Evolutionary conservation across 495 filamentous ascomycete genomes (phyloP).

Genomic region (Astrothelium subdiscretum): DNA sequence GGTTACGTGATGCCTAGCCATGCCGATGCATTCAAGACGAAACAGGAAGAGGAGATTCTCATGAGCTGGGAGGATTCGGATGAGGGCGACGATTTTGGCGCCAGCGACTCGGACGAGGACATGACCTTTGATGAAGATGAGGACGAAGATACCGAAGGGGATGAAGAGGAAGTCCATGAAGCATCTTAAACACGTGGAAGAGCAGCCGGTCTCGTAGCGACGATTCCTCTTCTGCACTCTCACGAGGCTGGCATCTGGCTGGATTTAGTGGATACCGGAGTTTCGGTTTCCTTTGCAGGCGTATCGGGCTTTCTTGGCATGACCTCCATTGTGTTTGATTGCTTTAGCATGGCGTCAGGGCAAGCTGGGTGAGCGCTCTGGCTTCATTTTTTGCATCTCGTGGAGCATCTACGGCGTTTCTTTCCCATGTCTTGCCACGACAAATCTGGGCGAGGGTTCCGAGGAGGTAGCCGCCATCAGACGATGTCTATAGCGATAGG

Average conservation of each 20-base stretch:
- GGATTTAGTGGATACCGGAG: too few relatives aligned
- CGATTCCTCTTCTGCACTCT: too few relatives aligned
- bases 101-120: conserved; percentile 51
- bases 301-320: neutral
- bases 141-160: conserved; percentile 16
- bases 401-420: neutral
- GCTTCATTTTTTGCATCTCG: neutral
- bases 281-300: neutral
- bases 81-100: conserved; percentile 59
- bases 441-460: too few relatives aligned
- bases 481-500: too few relatives aligned
- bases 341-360: neutral
- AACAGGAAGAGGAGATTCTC: conserved; percentile 64
- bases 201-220: conserved; percentile 12
- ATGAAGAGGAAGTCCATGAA: conserved; percentile 19
- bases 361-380: neutral
- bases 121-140: conserved; percentile 22
- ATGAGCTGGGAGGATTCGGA: conserved; percentile 65
- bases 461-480: too few relatives aligned
- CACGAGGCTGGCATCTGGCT: too few relatives aligned
- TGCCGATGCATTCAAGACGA: conserved; percentile 48
- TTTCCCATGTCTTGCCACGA: too few relatives aligned
- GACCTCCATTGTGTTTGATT: neutral
- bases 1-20: conserved; percentile 75
- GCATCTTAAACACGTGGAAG: too few relatives aligned